These are phyloP conservation scores for Paramyrothecium roridum DNA, from an alignment of 2,329 filamentous ascomycete genomes.

Conservation along the genomic window DNA sequence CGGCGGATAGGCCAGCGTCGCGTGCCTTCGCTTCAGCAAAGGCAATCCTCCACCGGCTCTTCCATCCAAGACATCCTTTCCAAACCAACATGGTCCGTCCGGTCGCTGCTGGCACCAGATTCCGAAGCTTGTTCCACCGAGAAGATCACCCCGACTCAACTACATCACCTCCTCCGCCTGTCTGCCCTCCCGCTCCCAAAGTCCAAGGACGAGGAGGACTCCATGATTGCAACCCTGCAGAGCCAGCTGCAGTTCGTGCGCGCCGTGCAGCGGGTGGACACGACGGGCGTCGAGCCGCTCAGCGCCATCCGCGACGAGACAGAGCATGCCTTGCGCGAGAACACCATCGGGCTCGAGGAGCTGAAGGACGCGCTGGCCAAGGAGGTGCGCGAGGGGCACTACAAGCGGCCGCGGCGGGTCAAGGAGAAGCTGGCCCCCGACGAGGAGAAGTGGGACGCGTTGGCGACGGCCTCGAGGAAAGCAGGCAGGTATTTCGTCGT, in stretches of 20 bases:
- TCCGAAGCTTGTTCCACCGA: slow-evolving; percentile 25
- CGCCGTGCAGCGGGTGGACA: slow-evolving; percentile 77
- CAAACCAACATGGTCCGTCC: slow-evolving; percentile 79
- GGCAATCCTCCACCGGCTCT: slow-evolving; percentile 9
- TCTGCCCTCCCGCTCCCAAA: slow-evolving; percentile 79
- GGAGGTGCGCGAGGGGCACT: slow-evolving; percentile 61
- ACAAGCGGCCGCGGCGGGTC: slow-evolving; percentile 38
- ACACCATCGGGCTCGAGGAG: slow-evolving; percentile 55
- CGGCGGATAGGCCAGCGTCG: slow-evolving; percentile 13
- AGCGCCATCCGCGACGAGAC: slow-evolving; percentile 81
- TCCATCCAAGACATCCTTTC: slow-evolving; percentile 50
- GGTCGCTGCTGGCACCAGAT: slow-evolving; percentile 61
- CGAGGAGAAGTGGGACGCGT: slow-evolving; percentile 67
- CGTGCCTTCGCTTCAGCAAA: slow-evolving; percentile 7
- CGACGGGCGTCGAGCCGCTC: slow-evolving; percentile 68
- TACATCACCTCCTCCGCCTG: slow-evolving; percentile 82
- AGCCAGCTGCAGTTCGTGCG: slow-evolving; percentile 90
- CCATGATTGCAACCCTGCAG: slow-evolving; percentile 71
- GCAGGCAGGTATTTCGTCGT: slow-evolving; percentile 77
- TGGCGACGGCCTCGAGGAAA: slow-evolving; percentile 62
- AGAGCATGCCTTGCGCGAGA: slow-evolving; percentile 53
- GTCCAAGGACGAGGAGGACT: slow-evolving; percentile 57
- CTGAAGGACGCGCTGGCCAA: slow-evolving; percentile 53
- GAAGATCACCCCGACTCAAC: slow-evolving; percentile 61
- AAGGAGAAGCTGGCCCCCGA: slow-evolving; percentile 35